Conservation (phyloP, 2,329 filamentous ascomycete species). For the Botrytis pseudocinerea region DNA sequence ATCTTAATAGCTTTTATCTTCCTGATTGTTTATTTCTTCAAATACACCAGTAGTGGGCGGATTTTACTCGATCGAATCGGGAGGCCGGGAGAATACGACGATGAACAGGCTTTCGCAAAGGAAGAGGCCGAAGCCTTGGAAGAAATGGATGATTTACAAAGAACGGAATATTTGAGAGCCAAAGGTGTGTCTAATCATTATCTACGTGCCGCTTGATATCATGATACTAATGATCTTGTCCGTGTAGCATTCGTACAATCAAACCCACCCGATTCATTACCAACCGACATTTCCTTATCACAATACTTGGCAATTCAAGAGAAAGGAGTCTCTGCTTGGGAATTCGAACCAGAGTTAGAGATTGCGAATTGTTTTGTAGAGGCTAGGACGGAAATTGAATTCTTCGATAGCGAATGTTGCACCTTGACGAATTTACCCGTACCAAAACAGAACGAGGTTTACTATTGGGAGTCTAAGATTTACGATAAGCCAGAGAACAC, state of each 20-base stretch:
- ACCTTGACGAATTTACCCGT: slow-evolving; percentile 81
- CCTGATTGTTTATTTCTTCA: slow-evolving; percentile 86
- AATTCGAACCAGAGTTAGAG: slow-evolving; percentile 98
- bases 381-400: slow-evolving; percentile 93
- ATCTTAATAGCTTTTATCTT: slow-evolving; percentile 79
- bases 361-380: slow-evolving; percentile 99
- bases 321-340: slow-evolving; percentile 99
- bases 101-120: slow-evolving; percentile 89
- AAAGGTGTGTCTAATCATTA: slow-evolving; percentile 66
- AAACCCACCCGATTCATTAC: slow-evolving; percentile 91
- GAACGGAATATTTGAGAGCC: slow-evolving; percentile 87
- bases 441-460: slow-evolving; percentile 98
- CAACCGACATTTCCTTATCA: slow-evolving; percentile 95
- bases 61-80: slow-evolving; percentile 94
- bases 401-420: slow-evolving; percentile 96
- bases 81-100: slow-evolving; percentile 92
- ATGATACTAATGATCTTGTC: slow-evolving; percentile 5
- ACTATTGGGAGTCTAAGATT: slow-evolving; percentile 99
- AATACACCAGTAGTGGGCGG: slow-evolving; percentile 82
- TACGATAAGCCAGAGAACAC: slow-evolving; percentile 95
- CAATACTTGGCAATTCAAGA: slow-evolving; percentile 98
- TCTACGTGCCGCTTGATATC: background rate
- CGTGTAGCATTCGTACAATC: slow-evolving; percentile 81
- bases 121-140: slow-evolving; percentile 96
- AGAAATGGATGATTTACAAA: slow-evolving; percentile 89